Base-by-base conservation (phyloP, 2,329 filamentous ascomycete genomes). In the Fusarium domesticum region DNA sequence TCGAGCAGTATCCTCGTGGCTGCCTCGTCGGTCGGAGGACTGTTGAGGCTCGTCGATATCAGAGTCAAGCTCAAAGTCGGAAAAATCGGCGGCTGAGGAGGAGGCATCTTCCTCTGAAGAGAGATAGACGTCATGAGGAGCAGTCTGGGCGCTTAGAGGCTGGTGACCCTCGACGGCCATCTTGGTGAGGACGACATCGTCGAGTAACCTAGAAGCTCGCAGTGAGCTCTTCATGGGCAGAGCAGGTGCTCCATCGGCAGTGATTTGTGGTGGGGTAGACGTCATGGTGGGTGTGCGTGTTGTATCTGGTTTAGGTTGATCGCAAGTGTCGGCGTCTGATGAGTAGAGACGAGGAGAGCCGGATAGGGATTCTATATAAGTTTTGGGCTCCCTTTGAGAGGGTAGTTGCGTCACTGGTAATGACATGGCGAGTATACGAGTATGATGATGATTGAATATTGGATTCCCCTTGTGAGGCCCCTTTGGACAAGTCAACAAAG, bases 61-160 rank as follows among this genome's bases (percentile, higher is more conserved):
- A 37, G 71, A 75, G 51, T 78, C 73, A 52, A 67, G 65, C 36
- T 76, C 74, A 56, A 74, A 74, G 56, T 80, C 76, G 43, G 78
- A 82, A 50, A 76, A 76, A 63, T 80, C 75, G 62, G 81, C 80
- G 35, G 77, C 76, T 15, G 77, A 79, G 2, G 81, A 81, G 2
- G 81, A 84, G 20, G 74, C 79, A 51, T 84, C 81, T 60, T 85
- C 81, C 53, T 85, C 81, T 0, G 80, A 83, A 2, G 80, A 84
- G 18, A 85, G 74, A 62, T 85, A 85, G 45, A 79, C 58, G 44
- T 81, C 76, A 60, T 83, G 80, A 6, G 79, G 76, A 2, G 72
- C 68, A 17, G 70, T 66, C 36, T 71, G 66, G 12, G 66, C 57
- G 36, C 53, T 47, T 33, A 58, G 50, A 15, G 67, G 57, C 32